These are phyloP conservation scores for Hamigera avellanea DNA, from an alignment of 495 filamentous ascomycete species.

Conservation along the genomic window DNA sequence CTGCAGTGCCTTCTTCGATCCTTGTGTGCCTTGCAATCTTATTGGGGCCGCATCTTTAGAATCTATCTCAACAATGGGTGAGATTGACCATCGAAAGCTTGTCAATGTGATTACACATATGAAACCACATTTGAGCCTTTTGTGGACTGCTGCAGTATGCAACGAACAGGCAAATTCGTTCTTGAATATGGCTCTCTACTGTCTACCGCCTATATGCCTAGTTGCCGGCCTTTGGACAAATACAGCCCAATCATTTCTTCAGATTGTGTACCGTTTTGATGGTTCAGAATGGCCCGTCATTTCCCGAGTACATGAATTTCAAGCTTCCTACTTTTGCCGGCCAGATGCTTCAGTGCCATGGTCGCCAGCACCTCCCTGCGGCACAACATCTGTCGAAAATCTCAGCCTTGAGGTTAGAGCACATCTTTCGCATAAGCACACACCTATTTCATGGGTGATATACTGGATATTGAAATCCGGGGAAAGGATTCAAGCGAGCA, in stretches of 20 bases:
- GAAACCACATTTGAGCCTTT: constrained; percentile 3
- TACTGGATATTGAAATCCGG: constrained; percentile 4
- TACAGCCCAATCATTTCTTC: constrained; percentile 10
- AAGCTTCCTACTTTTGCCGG: constrained; percentile 6
- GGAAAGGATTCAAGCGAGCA: constrained; percentile 5
- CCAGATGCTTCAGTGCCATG: constrained; percentile 6
- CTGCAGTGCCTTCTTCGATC: constrained; percentile 13
- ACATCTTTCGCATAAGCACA: constrained; percentile 5
- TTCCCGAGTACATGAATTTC: constrained; percentile 4
- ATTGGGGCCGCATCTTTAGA: constrained; percentile 7
- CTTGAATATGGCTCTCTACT: not conserved
- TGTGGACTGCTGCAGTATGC: constrained; percentile 7
- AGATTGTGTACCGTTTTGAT: constrained; percentile 4
- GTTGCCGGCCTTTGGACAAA: constrained; percentile 7
- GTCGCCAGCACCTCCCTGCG: constrained; percentile 8
- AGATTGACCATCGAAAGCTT: constrained; percentile 1
- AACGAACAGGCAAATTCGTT: not conserved
- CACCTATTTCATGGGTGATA: constrained; percentile 5
- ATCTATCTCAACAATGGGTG: constrained; percentile 3
- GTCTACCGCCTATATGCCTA: constrained; percentile 8
- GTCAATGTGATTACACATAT: constrained; percentile 1
- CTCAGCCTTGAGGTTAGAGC: constrained; percentile 6
- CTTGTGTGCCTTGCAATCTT: constrained; percentile 9
- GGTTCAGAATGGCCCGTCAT: not conserved
- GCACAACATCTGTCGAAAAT: constrained; percentile 3